These are phyloP conservation scores for Daphne laureola DNA, from an alignment of 441 rosid species.

Conservation along the genomic window DNA sequence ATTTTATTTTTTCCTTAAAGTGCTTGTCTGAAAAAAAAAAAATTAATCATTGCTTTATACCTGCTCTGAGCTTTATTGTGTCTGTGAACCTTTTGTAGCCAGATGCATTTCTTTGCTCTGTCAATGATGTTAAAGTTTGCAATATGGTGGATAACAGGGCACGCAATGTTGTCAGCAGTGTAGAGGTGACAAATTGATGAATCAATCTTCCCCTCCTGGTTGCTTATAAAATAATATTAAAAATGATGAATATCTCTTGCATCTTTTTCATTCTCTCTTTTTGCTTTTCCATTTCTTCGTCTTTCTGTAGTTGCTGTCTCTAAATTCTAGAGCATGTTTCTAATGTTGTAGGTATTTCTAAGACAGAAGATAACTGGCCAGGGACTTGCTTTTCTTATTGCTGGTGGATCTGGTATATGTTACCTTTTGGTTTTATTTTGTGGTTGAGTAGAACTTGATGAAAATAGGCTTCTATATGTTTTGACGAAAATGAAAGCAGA, in stretches of 20 bases:
- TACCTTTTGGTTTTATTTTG: neutral
- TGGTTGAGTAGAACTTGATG: no score
- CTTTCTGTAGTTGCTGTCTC: constrained; percentile 5
- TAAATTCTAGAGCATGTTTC: constrained; percentile 13
- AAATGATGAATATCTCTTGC: neutral
- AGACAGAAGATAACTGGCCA: constrained; percentile 88
- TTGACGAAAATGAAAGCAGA: no score
- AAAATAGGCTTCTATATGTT: no score
- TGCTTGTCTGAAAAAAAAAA: neutral
- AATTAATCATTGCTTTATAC: neutral
- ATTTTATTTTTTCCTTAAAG: neutral
- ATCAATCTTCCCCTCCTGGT: neutral
- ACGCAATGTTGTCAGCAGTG: constrained; percentile 51
- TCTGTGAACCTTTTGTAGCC: constrained; percentile 59
- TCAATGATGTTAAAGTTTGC: constrained; percentile 84
- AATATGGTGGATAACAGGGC: constrained; percentile 72
- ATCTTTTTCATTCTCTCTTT: constrained; percentile 1
- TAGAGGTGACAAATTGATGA: constrained; percentile 47
- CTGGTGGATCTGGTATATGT: constrained; percentile 98
- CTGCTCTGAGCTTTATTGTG: constrained; percentile 14
- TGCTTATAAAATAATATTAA: neutral
- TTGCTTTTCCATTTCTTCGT: constrained; percentile 4
- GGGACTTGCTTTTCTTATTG: constrained; percentile 91
- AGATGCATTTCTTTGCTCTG: constrained; percentile 96
- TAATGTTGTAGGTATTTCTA: constrained; percentile 59